phyloP scores from a whole-genome alignment of 495 filamentous ascomycete genomes.

The Talaromyces proteolyticus region DNA sequence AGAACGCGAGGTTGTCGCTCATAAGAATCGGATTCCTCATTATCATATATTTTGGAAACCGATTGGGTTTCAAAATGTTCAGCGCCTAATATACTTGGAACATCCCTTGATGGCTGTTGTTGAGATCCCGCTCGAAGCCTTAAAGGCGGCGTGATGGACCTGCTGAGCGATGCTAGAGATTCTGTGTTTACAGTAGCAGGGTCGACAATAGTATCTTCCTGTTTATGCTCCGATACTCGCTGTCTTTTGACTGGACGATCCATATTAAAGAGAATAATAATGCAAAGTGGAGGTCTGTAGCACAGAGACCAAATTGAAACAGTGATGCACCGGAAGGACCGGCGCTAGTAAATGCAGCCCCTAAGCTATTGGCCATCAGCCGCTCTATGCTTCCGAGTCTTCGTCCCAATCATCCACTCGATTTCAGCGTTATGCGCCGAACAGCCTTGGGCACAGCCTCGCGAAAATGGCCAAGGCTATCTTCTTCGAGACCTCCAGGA shows the following conservation, averaged over 20 bases:
- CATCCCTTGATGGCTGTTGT: too few species aligned
- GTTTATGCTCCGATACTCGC: neutral
- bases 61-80: too few species aligned
- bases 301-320: too few species aligned
- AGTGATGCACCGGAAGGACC: too few species aligned
- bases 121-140: too few species aligned
- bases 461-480: too few species aligned
- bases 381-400: neutral
- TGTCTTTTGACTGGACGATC: slow-evolving; percentile 14
- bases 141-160: neutral
- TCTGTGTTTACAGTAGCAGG: neutral
- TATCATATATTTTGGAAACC: too few species aligned
- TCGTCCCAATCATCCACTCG: neutral
- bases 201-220: neutral
- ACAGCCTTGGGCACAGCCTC: neutral
- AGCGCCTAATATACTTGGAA: too few species aligned
- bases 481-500: too few species aligned
- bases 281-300: too few species aligned
- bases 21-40: neutral
- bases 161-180: neutral
- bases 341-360: too few species aligned
- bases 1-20: slow-evolving; percentile 9
- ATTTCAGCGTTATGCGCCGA: too few species aligned
- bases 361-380: neutral
- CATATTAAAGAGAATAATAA: slow-evolving; percentile 8